Conservation (phyloP, 2,329 filamentous ascomycete genomes). For the Cercospora brassicicola region DNA sequence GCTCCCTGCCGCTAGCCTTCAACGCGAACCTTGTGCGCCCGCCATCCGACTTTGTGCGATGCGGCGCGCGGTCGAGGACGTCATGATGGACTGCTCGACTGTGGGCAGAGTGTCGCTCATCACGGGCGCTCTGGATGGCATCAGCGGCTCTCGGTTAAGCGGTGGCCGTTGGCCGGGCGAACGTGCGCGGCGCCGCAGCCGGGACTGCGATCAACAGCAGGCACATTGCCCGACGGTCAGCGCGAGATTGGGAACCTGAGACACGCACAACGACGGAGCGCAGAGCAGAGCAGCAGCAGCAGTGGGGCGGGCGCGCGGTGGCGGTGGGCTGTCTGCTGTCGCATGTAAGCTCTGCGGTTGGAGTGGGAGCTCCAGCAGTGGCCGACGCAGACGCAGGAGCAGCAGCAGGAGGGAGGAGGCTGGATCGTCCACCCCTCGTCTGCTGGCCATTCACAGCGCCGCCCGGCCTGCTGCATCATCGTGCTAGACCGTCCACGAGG, state of each 20-base stretch:
- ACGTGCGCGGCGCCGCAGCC: background rate
- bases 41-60: constrained; percentile 21
- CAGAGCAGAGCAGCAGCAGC: background rate
- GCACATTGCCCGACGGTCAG: background rate
- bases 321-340: background rate
- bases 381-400: background rate
- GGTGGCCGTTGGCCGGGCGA: background rate
- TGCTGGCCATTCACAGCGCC: constrained; percentile 3
- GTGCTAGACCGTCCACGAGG: constrained; percentile 8
- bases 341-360: background rate
- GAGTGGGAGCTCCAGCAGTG: background rate
- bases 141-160: background rate
- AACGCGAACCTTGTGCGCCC: constrained; percentile 23
- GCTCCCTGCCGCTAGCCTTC: constrained; percentile 19
- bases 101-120: too few relatives aligned
- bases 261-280: background rate
- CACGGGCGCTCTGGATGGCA: background rate
- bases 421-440: background rate
- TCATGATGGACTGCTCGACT: constrained; percentile 2
- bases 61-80: background rate
- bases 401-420: background rate
- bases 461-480: constrained; percentile 10
- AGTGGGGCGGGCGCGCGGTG: background rate
- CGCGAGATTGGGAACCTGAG: background rate
- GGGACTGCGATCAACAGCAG: background rate